Evolutionary conservation across 1,284 basidiomycete species (phyloP), one percentile per base, ranked within the genome.

Genomic region (Malassezia psittaci): DNA sequence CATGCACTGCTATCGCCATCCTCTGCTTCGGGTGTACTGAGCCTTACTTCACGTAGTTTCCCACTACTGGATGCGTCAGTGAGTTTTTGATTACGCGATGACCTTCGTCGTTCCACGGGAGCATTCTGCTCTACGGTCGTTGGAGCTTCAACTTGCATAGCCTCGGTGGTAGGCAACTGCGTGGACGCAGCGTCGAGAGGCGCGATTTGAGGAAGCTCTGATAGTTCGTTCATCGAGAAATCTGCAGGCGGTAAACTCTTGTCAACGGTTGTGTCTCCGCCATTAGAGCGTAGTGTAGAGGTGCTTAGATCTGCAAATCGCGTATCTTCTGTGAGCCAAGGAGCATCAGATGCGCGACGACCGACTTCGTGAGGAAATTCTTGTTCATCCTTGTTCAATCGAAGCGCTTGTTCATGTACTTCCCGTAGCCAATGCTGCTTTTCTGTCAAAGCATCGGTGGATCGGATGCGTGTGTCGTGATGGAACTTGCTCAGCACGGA

Each of bases 11-110:
- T 29, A 29, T 7, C 24, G 3, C 4, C 24, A 8, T 83, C 83
- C 9, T 78, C 79, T 61, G 83, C 80, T 54, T 83, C 82, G 44
- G 84, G 69, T 41, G 69, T 69, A 6, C 63, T 57, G 39, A 72
- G 57, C 0, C 69, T 58, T 4, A 72, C 59, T 15, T 68, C 59
- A 10, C 68, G 62, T 24, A 70, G 48, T 2, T 58, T 52, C 8
- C 63, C 62, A 2, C 59, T 57, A 44, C 18, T 57, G 38, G n/a
- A 61, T 16, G 52, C 59, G 24, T 29, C 24, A 32, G 12, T 29
- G 29, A 34, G 13, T 15, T 9, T 18, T 13, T 32, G 55, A 12
- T 42, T 50, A 6, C 55, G 55, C 39, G 40, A 34, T 7, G 55
- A 57, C 19, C 55, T 50, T 15, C 55, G 55, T 29, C 24, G 24